Percentiles rank a stretch among this genome's conserved stretches.
phyloP scores from a whole-genome alignment of 345 rosid genomes.

The Brassica incana region DNA sequence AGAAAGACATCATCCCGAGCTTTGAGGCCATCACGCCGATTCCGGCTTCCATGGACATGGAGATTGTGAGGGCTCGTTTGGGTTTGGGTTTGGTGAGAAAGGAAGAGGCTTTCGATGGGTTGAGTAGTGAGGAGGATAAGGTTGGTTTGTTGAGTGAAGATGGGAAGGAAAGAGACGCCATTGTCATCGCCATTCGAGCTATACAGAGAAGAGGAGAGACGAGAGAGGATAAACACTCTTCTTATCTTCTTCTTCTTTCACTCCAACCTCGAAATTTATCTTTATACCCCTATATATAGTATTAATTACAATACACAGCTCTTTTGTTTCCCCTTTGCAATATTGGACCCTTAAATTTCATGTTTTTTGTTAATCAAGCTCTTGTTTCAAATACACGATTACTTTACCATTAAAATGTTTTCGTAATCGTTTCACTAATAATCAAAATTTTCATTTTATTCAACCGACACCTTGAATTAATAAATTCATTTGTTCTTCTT shows the following conservation, averaged over 20 bases:
- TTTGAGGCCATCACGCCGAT: conserved; percentile 94
- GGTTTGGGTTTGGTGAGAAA: conserved; percentile 5
- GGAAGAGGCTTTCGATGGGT: conserved; percentile 19
- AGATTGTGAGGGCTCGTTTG: conserved; percentile 37
- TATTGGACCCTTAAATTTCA: background rate
- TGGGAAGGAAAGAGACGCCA: conserved; percentile 33
- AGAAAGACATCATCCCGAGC: conserved; percentile 93
- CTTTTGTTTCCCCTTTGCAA: background rate
- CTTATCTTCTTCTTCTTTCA: conserved; percentile 27
- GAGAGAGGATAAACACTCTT: conserved; percentile 23
- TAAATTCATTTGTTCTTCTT: no score
- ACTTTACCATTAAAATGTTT: no score
- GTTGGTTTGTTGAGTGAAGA: conserved; percentile 6
- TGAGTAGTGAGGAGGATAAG: conserved; percentile 15
- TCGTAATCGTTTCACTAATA: no score
- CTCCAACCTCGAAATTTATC: background rate
- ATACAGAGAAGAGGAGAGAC: conserved; percentile 20
- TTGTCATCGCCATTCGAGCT: conserved; percentile 34
- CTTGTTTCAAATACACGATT: no score
- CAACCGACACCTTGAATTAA: no score
- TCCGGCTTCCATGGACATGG: conserved; percentile 86
- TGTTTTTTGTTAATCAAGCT: no score
- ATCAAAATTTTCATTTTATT: no score
- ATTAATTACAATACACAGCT: background rate
- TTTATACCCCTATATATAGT: background rate